Percentiles rank a stretch among this genome's conserved stretches.
These are phyloP conservation scores for Trametes elegans DNA, from an alignment of 768 basidiomycete species.

Conservation along the genomic window DNA sequence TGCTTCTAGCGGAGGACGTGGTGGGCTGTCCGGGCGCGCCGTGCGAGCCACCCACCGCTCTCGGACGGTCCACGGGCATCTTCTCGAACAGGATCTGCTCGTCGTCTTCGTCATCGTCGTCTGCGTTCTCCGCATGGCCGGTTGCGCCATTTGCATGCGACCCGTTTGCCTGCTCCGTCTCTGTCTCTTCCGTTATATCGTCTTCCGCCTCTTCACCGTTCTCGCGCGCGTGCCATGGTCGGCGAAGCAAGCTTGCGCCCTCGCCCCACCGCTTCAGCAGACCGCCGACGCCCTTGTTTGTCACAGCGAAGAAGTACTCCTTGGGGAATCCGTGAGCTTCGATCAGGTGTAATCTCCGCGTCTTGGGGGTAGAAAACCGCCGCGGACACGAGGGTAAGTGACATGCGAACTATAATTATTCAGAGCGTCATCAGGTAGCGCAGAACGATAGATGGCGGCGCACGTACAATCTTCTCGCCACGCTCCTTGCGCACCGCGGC, in stretches of 20 bases:
- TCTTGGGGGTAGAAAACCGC: conserved; percentile 69
- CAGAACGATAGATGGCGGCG: background rate
- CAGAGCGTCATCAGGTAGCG: background rate
- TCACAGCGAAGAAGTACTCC: conserved; percentile 88
- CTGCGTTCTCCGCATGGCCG: background rate
- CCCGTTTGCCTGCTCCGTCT: conserved; percentile 1
- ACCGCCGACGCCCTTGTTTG: conserved; percentile 87
- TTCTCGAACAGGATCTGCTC: conserved; percentile 11
- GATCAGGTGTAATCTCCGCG: conserved; percentile 78
- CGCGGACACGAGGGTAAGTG: conserved; percentile 60
- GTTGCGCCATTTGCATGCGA: background rate
- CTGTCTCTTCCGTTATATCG: conserved; percentile 26
- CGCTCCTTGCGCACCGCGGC: conserved; percentile 72
- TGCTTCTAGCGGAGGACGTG: conserved; percentile 19
- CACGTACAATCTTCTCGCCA: conserved; percentile 81
- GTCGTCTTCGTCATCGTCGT: conserved; percentile 14
- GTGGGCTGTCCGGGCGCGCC: conserved; percentile 1
- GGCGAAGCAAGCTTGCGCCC: conserved; percentile 76
- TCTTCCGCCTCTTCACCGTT: conserved; percentile 20
- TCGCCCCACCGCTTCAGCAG: conserved; percentile 79
- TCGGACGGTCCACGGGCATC: conserved; percentile 1
- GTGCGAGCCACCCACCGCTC: conserved; percentile 8
- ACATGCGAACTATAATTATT: conserved; percentile 67
- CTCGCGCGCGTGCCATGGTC: conserved; percentile 61
- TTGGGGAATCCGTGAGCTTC: conserved; percentile 81